Evolutionary conservation across 305 asterid species (phyloP), one percentile per base, ranked within the genome.

Genomic region (Salvia sclarea): DNA sequence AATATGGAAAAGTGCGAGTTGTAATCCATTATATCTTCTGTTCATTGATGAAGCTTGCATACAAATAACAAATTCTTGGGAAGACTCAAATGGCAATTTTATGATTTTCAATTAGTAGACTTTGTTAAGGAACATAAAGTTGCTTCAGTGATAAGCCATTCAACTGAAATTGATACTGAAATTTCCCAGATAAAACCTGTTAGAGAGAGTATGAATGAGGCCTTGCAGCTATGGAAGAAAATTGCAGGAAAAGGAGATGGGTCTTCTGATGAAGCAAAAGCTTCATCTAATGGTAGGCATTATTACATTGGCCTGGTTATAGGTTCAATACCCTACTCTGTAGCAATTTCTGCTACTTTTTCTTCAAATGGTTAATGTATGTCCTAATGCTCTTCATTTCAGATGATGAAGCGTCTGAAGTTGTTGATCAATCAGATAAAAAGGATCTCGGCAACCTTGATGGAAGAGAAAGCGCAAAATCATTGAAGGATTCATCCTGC

Each of bases 141-240:
- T 64, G 37, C 56, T 56, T 38, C n/a, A 28, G 16, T 58, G 68
- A 66, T 50, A 64, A 33, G 31, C 24, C 62, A 16, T 55, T 50
- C 35, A 44, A 68, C 70, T 71, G 48, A 64, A 64, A 45, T 50
- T 58, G 50, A 54, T 76, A 45, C 40, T 57, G 64, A 35, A 50
- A 56, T 58, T 68, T 69, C 63, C 74, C 83, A 95, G 99, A 82
- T 95, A 74, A 95, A 90, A 77, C 98, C 99, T 3, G 99, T 84
- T 48, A 82, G 99, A 86, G 99, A 95, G 73, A 88, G 95, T 72
- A 79, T 95, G 82, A 82, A 75, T 7, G 98, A 95, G 84, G 99
- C 99, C 66, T 82, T 95, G 87, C 97, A 83, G 82, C 88, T 84
- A 69, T 95, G 98, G 99, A 90, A 90, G 85, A 88, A 92, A 83